Conservation (phyloP, 2,329 filamentous ascomycete genomes). For the Ceratocystis eucalypticola region DNA sequence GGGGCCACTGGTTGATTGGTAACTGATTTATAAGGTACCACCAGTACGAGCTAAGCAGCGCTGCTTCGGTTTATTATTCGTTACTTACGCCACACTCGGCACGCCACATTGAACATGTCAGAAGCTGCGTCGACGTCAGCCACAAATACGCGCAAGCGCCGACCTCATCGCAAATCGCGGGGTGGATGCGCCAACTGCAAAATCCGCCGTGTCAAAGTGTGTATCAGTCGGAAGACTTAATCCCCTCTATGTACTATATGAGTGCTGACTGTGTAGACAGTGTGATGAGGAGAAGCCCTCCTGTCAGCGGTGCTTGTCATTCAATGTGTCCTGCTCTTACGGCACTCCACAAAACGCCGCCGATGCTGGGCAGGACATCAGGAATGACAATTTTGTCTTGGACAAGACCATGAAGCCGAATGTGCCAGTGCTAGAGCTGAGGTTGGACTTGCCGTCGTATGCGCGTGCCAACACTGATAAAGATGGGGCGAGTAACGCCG, state of each 20-base stretch:
- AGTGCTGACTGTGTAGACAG: conserved; percentile 24
- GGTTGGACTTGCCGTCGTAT: neutral
- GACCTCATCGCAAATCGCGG: conserved; percentile 38
- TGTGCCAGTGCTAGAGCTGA: conserved; percentile 5
- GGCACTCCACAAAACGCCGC: conserved; percentile 21
- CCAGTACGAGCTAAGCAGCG: no score
- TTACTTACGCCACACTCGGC: neutral
- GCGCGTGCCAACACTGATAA: neutral
- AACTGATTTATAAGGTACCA: no score
- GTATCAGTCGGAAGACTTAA: conserved; percentile 18
- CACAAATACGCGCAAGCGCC: conserved; percentile 24
- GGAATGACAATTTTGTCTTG: neutral
- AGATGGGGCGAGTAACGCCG: neutral
- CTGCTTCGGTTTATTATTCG: no score
- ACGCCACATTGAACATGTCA: neutral
- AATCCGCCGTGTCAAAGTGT: conserved; percentile 38
- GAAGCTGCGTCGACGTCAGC: neutral
- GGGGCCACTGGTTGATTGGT: no score
- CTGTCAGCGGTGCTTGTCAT: conserved; percentile 36
- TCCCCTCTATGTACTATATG: no score
- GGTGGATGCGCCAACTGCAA: conserved; percentile 45
- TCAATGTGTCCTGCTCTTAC: conserved; percentile 37
- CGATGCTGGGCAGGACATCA: conserved; percentile 20
- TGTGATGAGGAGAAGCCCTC: conserved; percentile 40
- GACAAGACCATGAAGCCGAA: conserved; percentile 10